A percentile compares a stretch with the other conserved stretches of the same genome.
phyloP scores from a whole-genome alignment of 2,329 filamentous ascomycete species.

The Fusarium armeniacum region DNA sequence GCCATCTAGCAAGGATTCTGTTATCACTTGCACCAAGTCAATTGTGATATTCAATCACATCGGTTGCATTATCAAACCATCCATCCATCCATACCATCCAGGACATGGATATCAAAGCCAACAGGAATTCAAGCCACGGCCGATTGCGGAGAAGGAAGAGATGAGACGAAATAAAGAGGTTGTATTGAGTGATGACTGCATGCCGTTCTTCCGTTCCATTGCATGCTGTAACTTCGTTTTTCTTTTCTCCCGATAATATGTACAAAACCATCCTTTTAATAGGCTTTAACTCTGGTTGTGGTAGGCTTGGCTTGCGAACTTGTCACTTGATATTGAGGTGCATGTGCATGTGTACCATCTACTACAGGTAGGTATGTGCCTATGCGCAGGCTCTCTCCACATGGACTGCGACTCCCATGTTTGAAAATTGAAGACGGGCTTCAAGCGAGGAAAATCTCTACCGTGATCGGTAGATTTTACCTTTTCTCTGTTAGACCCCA shows the following conservation, averaged over 20 bases:
- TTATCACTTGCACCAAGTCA: slow-evolving; percentile 8
- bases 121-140: neutral
- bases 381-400: slow-evolving; percentile 37
- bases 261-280: neutral
- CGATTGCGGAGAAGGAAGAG: slow-evolving; percentile 6
- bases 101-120: slow-evolving; percentile 5
- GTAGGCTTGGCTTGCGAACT: slow-evolving; percentile 13
- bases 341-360: slow-evolving; percentile 12
- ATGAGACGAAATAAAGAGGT: slow-evolving; percentile 3
- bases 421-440: slow-evolving; percentile 36
- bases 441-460: slow-evolving; percentile 18
- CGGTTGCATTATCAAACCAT: neutral
- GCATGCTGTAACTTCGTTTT: neutral
- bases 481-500: neutral
- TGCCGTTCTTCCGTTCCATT: slow-evolving; percentile 8
- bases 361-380: neutral
- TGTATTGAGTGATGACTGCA: neutral
- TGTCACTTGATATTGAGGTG: slow-evolving; percentile 20
- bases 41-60: slow-evolving; percentile 10
- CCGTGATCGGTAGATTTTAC: slow-evolving; percentile 5
- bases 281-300: neutral
- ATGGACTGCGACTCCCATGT: slow-evolving; percentile 31
- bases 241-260: neutral
- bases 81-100: neutral
- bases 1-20: neutral